Evolutionary conservation across 768 basidiomycete species (phyloP), one percentile per base, ranked within the genome.

Genomic region (Dioszegia crocea): DNA sequence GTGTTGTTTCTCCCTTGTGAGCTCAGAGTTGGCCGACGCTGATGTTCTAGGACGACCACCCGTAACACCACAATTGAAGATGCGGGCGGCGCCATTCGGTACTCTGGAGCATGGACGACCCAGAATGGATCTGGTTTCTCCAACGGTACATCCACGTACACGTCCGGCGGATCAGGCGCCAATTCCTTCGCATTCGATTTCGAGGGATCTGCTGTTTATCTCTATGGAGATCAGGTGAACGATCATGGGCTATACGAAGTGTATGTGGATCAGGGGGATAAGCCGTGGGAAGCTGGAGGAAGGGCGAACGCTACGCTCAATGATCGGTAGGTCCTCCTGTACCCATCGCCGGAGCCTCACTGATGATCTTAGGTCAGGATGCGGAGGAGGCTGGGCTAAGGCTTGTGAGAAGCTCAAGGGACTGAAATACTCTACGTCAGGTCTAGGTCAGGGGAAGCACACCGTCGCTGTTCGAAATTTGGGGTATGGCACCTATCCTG

Each of bases 161-260:
- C 73, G 4, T 54, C 65, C 30, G 67, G 64, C 1, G 62, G 69
- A 0, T 66, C 63, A 19, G 71, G 71, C 46, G 38, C 57, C 2
- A 56, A 67, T 24, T 41, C 50, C 0, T 63, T 74, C 61, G 51
- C 62, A 44, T 76, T 77, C 55, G 44, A 43, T 26, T 71, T 66
- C 68, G 27, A 48, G 61, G 76, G 73, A 23, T 75, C 75, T 5
- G 73, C 73, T 4, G 51, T 77, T 1, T 76, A 69, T 63, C 53
- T 77, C 49, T 75, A 71, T 62, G 76, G 76, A 3, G 76, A 77
- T 44, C 67, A 75, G 45, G 76, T 77, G 39, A 71, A 76, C 55
- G 76, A 77, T 46, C 73, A 77, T 56, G 76, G 76, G 6, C 57
- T 54, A 21, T 77, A 70, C 61, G 62, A 70, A 3, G 56, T 76